Evolutionary conservation across 2,329 filamentous ascomycete species (phyloP), one percentile per base, ranked within the genome.

Genomic region (Blumeriella jaapii): DNA sequence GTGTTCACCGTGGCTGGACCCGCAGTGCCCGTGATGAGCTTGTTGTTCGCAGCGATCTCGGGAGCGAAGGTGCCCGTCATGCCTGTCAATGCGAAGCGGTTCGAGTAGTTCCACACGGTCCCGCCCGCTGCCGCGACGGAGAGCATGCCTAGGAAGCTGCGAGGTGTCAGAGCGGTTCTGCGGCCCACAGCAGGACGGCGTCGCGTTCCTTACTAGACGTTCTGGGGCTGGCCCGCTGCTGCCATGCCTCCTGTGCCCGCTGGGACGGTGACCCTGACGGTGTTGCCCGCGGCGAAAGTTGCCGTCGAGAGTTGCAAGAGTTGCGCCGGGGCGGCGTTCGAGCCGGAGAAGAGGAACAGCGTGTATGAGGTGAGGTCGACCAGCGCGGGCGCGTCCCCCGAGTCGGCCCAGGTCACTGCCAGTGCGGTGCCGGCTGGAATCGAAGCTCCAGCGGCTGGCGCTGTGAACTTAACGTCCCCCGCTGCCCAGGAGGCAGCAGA

Each of bases 31-130:
- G 54, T 53, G 5, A 61, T 46, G 6, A 53, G 53, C 20, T 49
- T 48, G 16, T 59, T 51, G 11, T 54, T 60, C 13, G 49, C 39
- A 15, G 50, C 46, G 29, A 69, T 56, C 23, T 49, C 51, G 1
- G 61, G 40, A 1, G 65, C 58, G 48, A 78, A 78, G 4, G 58
- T 58, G 23, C 76, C 76, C 2, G 67, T 75, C 76, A 82, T 80
- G 46, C 65, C 67, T 8, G 62, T 62, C 34, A 81, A 59, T n/a
- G 69, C 67, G 57, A 83, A 83, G 42, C 76, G 74, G 31, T 61
- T 48, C 8, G 75, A 79, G 53, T 67, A 80, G 49, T 70, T 74
- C 37, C 65, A 68, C 13, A 74, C 60, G 3, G 64, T 67, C 19
- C 68, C 68, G 23, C 71, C 68, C n/a, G 64, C 62, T 12, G 63